Percentiles rank a stretch among this genome's conserved stretches.
phyloP scores from a whole-genome alignment of 2,329 filamentous ascomycete species.

The Akanthomyces uredinophilus region DNA sequence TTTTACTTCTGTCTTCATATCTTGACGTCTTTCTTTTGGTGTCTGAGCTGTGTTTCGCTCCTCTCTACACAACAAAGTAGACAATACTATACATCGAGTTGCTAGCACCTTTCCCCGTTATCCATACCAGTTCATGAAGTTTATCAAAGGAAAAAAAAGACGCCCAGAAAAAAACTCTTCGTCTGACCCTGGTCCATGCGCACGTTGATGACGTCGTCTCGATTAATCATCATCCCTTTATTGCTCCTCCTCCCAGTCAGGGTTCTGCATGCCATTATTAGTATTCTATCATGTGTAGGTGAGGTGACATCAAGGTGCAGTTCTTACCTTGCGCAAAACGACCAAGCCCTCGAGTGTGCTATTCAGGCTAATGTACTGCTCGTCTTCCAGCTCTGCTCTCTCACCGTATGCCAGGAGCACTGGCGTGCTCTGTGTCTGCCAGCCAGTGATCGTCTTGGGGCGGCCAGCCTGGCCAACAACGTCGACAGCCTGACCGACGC shows the following conservation, averaged over 20 bases:
- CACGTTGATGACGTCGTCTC: neutral
- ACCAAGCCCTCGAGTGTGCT: constrained; percentile 91
- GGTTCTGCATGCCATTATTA: constrained; percentile 26
- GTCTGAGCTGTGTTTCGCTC: neutral
- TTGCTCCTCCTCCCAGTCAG: constrained; percentile 36
- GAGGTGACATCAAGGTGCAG: neutral
- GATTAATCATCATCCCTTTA: constrained; percentile 18
- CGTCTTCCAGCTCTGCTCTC: constrained; percentile 92
- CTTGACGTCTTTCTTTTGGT: neutral
- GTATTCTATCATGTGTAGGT: neutral
- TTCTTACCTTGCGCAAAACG: constrained; percentile 87
- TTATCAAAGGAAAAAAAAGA: neutral
- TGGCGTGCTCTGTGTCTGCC: constrained; percentile 99
- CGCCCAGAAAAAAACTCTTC: neutral
- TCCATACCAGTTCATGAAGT: neutral
- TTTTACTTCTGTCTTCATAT: neutral
- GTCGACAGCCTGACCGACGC: constrained; percentile 95
- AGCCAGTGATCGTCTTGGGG: constrained; percentile 98
- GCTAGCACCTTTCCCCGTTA: neutral
- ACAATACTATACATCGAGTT: constrained; percentile 30
- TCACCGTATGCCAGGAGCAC: constrained; percentile 93
- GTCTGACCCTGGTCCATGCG: neutral
- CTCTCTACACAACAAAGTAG: constrained; percentile 19
- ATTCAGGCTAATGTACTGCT: constrained; percentile 90
- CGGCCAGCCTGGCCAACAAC: constrained; percentile 95